phyloP scores from a whole-genome alignment of 2,329 filamentous ascomycete genomes.

The Cytospora schulzeri region DNA sequence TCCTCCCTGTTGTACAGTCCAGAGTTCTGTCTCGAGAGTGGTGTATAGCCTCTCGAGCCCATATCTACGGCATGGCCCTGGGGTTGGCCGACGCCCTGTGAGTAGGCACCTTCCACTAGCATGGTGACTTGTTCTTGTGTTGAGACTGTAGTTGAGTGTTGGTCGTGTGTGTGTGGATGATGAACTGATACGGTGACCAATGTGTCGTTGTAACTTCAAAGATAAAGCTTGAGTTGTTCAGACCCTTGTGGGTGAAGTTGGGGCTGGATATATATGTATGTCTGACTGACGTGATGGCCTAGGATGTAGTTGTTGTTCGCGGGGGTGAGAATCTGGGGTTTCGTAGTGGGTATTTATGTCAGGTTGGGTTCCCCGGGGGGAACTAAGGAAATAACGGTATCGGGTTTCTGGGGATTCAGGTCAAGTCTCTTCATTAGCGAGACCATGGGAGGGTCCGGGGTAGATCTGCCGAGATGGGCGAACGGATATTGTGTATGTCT shows the following conservation, averaged over 20 bases:
- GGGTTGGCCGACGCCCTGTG: constrained; percentile 16
- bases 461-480: constrained; percentile 19
- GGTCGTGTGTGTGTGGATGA: not conserved
- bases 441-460: constrained; percentile 38
- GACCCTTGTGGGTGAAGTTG: not conserved
- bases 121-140: constrained; percentile 1
- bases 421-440: constrained; percentile 44
- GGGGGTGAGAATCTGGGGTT: constrained; percentile 22
- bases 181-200: not conserved
- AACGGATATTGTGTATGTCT: constrained; percentile 8
- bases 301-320: constrained; percentile 7
- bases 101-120: constrained; percentile 23
- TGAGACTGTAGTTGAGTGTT: not conserved
- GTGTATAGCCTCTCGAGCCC: constrained; percentile 25
- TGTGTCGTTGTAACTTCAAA: not conserved
- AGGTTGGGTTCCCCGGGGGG: constrained; percentile 15
- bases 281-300: constrained; percentile 10
- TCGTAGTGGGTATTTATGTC: constrained; percentile 24
- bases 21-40: constrained; percentile 28
- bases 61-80: constrained; percentile 17
- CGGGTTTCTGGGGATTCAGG: constrained; percentile 28
- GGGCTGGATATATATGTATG: not conserved
- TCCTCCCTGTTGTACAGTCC: constrained; percentile 44
- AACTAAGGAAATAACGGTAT: constrained; percentile 17
- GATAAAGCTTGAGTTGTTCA: not conserved